Evolutionary conservation across 2,329 filamentous ascomycete genomes (phyloP), one percentile per base, ranked within the genome.

Genomic region (Cryphonectria nitschkei): DNA sequence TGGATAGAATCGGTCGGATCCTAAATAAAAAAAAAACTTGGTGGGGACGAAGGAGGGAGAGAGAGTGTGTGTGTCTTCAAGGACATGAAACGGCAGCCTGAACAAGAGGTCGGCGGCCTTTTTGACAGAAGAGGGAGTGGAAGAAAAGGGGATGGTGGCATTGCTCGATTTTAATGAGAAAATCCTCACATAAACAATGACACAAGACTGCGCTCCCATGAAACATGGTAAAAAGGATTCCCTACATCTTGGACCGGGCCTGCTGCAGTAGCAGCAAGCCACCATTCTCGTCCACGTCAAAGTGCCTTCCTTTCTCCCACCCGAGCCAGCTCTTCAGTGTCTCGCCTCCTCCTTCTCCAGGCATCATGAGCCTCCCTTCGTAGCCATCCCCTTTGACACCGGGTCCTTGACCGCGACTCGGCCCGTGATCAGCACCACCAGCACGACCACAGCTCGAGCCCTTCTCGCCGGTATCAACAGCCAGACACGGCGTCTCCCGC

Each of bases 291-390:
- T 85, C 80, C 1, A 93, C 83, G n/a, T 88, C 86, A 78, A 90
- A 97, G 43, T 97, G 88, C 71, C 81, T 84, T 0, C 92, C 94
- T 75, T 84, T 87, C 72, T 83, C 85, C 93, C 94, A 97, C 0
- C 93, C 93, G 75, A 92, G 84, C 95, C 95, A 98, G 65, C 85
- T 79, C 66, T 81, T 82, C 73, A 98, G 78, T 4, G 87, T 86
- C 67, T 89, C 87, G 78, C 94, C 90, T 0, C 93, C 94, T 5
- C 92, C 93, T 34, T 90, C 82, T 0, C 94, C 93, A 0, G 93
- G 88, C 4, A 79, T 79, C 69, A 98, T 79, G 0, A 85, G 80
- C 32, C 80, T 81, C 26, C 88, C 89, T 0, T 76, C 80, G 84
- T 95, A 97, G 0, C 92, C 92, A 66, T 84, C 84, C 0, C 92